These are phyloP conservation scores for Jamesozyma gamospora DNA, from an alignment of 805 yeast species.

Conservation along the genomic window DNA sequence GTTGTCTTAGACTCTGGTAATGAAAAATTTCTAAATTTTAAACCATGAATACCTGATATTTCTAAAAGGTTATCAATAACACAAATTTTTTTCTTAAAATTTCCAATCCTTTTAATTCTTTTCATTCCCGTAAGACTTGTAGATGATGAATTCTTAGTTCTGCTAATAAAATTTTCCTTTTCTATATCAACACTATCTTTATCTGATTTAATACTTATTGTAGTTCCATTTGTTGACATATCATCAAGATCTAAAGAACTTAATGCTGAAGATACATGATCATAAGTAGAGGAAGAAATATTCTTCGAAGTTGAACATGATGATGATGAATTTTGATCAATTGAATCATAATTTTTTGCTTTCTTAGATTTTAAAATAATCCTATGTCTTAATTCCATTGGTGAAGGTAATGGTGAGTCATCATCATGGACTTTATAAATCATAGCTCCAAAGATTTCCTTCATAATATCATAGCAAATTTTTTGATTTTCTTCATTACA, in stretches of 20 bases:
- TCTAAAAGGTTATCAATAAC: constrained; percentile 18
- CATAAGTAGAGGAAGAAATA: constrained; percentile 7
- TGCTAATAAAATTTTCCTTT: background rate
- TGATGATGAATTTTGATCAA: background rate
- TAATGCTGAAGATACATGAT: constrained; percentile 24
- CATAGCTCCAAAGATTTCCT: constrained; percentile 48
- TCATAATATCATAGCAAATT: constrained; percentile 44
- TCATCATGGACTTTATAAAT: constrained; percentile 31
- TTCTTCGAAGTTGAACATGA: constrained; percentile 1
- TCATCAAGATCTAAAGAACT: constrained; percentile 29
- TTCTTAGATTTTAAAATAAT: constrained; percentile 74
- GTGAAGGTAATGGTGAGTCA: constrained; percentile 49
- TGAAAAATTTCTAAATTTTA: constrained; percentile 72
- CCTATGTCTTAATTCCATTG: constrained; percentile 57
- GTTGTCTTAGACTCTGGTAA: constrained; percentile 72
- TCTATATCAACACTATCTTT: background rate
- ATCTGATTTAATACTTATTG: background rate
- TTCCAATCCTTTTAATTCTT: constrained; percentile 27
- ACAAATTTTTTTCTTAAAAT: constrained; percentile 16
- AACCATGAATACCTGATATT: constrained; percentile 44
- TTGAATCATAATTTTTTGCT: constrained; percentile 17
- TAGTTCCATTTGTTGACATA: constrained; percentile 1
- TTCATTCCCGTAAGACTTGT: constrained; percentile 6
- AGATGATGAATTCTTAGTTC: background rate
- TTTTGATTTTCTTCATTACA: constrained; percentile 63